phyloP scores from a whole-genome alignment of 192 early-diverging fungal genomes.

The Gigaspora rosea region DNA sequence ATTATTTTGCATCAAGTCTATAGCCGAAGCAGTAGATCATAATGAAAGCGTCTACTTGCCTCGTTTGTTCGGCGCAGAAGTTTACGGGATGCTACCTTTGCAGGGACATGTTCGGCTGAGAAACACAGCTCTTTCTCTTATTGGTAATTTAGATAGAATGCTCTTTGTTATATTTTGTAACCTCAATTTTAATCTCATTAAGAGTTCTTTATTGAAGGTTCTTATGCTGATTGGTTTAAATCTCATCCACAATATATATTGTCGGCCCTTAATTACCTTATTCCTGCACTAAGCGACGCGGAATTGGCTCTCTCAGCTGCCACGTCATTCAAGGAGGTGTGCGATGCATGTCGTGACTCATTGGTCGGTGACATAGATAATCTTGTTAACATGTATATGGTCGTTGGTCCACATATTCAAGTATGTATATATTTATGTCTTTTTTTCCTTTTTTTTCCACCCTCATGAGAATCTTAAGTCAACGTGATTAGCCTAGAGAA shows the following conservation, averaged over 20 bases:
- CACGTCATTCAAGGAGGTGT: slow-evolving; percentile 66
- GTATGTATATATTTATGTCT: not conserved
- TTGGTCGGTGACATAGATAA: slow-evolving; percentile 58
- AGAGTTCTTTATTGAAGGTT: slow-evolving; percentile 46
- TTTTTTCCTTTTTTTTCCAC: not conserved
- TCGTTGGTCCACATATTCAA: slow-evolving; percentile 47
- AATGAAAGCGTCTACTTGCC: slow-evolving; percentile 55
- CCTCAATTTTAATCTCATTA: not conserved
- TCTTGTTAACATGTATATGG: slow-evolving; percentile 61
- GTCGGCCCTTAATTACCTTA: slow-evolving; percentile 61
- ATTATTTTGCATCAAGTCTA: slow-evolving; percentile 63
- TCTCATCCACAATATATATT: slow-evolving; percentile 60
- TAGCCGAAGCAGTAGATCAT: slow-evolving; percentile 65
- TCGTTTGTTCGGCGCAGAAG: slow-evolving; percentile 59
- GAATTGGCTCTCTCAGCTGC: slow-evolving; percentile 61
- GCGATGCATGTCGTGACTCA: slow-evolving; percentile 69
- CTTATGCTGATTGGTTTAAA: slow-evolving; percentile 71
- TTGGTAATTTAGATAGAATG: slow-evolving; percentile 39
- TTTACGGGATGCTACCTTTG: slow-evolving; percentile 52
- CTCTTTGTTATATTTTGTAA: not conserved
- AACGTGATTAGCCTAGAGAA: slow-evolving; percentile 28
- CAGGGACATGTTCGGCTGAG: slow-evolving; percentile 44
- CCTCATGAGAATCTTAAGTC: not conserved
- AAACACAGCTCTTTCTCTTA: slow-evolving; percentile 47
- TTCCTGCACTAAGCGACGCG: slow-evolving; percentile 59